A percentile compares a stretch with the other conserved stretches of the same genome.
phyloP scores from a whole-genome alignment of 768 basidiomycete species.

The Saitozyma podzolica region DNA sequence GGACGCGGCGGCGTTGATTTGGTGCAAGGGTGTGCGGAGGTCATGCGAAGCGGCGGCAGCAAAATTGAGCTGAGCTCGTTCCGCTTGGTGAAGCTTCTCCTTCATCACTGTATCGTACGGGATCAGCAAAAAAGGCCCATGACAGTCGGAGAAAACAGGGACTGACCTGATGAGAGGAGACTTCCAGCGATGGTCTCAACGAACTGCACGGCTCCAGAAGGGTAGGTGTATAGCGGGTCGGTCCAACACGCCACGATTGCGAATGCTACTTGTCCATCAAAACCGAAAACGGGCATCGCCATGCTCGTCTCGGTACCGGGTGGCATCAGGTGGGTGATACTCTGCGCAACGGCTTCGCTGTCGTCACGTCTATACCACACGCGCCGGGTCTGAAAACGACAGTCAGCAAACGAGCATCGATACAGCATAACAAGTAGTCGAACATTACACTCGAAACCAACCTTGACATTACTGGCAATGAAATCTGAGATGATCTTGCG shows the following conservation, averaged over 20 bases:
- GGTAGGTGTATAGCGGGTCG: conserved; percentile 46
- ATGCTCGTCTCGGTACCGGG: conserved; percentile 40
- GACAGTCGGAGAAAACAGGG: neutral
- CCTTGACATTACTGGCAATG: conserved; percentile 46
- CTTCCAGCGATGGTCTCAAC: conserved; percentile 50
- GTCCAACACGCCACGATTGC: conserved; percentile 47
- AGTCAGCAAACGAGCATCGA: too few species aligned
- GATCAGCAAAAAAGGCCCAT: conserved; percentile 7
- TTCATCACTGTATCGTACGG: conserved; percentile 43
- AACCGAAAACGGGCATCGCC: conserved; percentile 50
- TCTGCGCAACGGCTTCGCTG: conserved; percentile 36
- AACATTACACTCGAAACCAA: too few species aligned
- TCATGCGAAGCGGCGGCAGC: conserved; percentile 48
- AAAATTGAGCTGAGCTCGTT: conserved; percentile 41
- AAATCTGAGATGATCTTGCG: conserved; percentile 46
- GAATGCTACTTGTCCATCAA: conserved; percentile 48
- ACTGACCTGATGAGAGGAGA: conserved; percentile 44
- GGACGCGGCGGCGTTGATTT: conserved; percentile 40
- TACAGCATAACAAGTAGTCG: too few species aligned
- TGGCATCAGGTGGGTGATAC: conserved; percentile 44
- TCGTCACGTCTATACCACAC: conserved; percentile 50
- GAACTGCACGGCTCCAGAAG: conserved; percentile 46
- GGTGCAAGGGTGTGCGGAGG: conserved; percentile 47
- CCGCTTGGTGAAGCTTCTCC: conserved; percentile 36
- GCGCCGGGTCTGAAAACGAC: conserved; percentile 21